A percentile compares a stretch with the other conserved stretches of the same genome.
Conservation (phyloP, 768 basidiomycete genomes). For the Lepiota brunneoincarnata region DNA sequence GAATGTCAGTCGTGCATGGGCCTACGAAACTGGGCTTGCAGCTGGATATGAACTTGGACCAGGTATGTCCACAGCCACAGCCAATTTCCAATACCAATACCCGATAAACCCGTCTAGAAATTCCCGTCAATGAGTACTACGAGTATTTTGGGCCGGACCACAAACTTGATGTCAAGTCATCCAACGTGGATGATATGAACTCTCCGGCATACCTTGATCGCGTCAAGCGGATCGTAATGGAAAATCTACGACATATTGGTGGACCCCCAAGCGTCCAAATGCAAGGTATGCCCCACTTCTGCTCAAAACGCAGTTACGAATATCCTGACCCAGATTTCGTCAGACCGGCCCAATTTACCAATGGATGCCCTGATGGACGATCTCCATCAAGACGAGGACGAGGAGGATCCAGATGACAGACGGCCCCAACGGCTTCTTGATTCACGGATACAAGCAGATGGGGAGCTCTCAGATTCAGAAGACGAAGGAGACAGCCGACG, state of each 20-base stretch:
- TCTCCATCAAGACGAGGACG: slow-evolving; percentile 77
- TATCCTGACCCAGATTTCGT: slow-evolving; percentile 1
- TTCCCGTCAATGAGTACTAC: slow-evolving; percentile 98
- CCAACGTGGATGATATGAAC: slow-evolving; percentile 95
- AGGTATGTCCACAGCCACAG: slow-evolving; percentile 45
- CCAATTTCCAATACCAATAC: background rate
- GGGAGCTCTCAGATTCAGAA: slow-evolving; percentile 94
- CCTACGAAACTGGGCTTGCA: slow-evolving; percentile 97
- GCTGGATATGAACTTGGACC: slow-evolving; percentile 91
- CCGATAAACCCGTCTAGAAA: slow-evolving; percentile 49
- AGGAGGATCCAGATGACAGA: slow-evolving; percentile 73
- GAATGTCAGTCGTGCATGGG: slow-evolving; percentile 96
- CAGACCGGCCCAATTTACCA: slow-evolving; percentile 82
- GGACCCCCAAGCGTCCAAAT: slow-evolving; percentile 94
- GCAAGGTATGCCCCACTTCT: slow-evolving; percentile 51
- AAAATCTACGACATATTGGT: slow-evolving; percentile 81
- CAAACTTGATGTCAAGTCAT: slow-evolving; percentile 89
- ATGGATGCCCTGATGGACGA: slow-evolving; percentile 87
- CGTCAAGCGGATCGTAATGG: slow-evolving; percentile 87
- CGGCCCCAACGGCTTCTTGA: slow-evolving; percentile 79
- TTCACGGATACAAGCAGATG: slow-evolving; percentile 76
- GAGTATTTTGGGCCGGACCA: slow-evolving; percentile 99
- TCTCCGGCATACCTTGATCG: slow-evolving; percentile 91
- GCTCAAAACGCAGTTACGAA: background rate
- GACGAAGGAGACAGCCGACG: slow-evolving; percentile 91